phyloP scores from a whole-genome alignment of 352 stramenopile genomes.

The Elongisporangium anandrum region DNA sequence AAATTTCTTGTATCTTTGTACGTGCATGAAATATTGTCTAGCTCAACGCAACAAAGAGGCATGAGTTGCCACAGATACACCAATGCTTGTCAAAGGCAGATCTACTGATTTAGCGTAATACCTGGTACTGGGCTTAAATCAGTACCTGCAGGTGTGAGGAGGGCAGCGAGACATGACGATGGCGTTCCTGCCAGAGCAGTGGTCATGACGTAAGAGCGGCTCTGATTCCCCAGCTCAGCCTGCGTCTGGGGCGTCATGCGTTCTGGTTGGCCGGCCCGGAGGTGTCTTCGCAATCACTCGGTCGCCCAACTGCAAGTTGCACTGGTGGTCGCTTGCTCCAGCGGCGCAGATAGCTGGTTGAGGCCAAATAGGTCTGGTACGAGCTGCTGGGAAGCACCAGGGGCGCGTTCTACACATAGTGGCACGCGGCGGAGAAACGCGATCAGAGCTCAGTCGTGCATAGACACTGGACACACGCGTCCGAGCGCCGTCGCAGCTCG shows the following conservation, averaged over 20 bases:
- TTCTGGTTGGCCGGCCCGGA: not conserved
- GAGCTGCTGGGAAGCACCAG: not conserved
- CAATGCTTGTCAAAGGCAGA: not conserved
- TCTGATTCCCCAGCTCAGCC: not conserved
- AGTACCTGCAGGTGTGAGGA: not conserved
- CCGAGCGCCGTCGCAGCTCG: not conserved
- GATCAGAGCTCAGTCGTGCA: not conserved
- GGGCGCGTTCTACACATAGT: not conserved
- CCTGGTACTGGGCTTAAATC: not conserved
- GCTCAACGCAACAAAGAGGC: no score
- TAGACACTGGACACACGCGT: not conserved
- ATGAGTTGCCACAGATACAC: no score
- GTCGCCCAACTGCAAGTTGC: not conserved
- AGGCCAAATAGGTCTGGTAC: constrained; percentile 48
- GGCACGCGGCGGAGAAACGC: not conserved
- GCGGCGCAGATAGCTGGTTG: constrained; percentile 48
- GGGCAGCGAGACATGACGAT: not conserved
- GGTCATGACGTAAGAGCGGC: not conserved
- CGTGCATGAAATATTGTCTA: no score
- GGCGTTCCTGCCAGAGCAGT: not conserved
- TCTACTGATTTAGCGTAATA: not conserved
- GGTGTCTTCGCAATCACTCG: not conserved
- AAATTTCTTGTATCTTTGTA: not conserved
- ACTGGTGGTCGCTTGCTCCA: constrained; percentile 20
- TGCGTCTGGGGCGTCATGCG: not conserved